phyloP scores from a whole-genome alignment of 768 basidiomycete species.

The Podaxis sp. region DNA sequence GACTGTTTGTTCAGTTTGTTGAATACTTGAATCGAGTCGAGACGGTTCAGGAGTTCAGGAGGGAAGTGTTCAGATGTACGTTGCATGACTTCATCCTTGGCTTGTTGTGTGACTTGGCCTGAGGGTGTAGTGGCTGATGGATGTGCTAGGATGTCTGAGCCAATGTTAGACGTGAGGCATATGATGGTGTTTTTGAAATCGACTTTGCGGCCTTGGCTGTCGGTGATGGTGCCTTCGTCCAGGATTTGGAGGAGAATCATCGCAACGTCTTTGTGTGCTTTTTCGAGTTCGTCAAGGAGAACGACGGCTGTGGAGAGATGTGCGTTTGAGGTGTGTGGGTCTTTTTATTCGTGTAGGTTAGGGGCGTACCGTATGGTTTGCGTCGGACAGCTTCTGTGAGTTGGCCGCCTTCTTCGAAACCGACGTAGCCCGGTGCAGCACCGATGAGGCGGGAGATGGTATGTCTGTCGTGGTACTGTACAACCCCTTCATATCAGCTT shows the following conservation, averaged over 20 bases:
- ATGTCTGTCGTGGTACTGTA: slow-evolving; percentile 84
- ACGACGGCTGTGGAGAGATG: slow-evolving; percentile 52
- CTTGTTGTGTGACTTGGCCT: slow-evolving; percentile 47
- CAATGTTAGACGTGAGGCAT: slow-evolving; percentile 86
- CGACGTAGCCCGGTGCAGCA: slow-evolving; percentile 90
- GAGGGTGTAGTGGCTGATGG: slow-evolving; percentile 51
- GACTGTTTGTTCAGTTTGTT: slow-evolving; percentile 78
- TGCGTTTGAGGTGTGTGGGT: no score
- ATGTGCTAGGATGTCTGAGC: slow-evolving; percentile 74
- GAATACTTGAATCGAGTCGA: slow-evolving; percentile 86
- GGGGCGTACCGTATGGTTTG: slow-evolving; percentile 71
- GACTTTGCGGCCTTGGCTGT: slow-evolving; percentile 88
- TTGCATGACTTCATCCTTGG: slow-evolving; percentile 65
- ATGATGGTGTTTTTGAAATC: slow-evolving; percentile 97
- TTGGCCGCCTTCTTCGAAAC: slow-evolving; percentile 88
- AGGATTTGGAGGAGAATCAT: slow-evolving; percentile 90
- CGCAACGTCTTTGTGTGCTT: slow-evolving; percentile 90
- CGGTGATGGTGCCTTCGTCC: slow-evolving; percentile 86
- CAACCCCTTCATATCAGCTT: not conserved
- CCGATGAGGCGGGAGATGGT: slow-evolving; percentile 89
- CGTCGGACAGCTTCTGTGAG: slow-evolving; percentile 90
- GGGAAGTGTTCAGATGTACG: slow-evolving; percentile 80
- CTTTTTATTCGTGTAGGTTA: not conserved
- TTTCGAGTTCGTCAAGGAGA: slow-evolving; percentile 86
- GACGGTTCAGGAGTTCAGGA: slow-evolving; percentile 85